Evolutionary conservation across 2,329 filamentous ascomycete species (phyloP).

Genomic region (Ramularia collo-cygni): DNA sequence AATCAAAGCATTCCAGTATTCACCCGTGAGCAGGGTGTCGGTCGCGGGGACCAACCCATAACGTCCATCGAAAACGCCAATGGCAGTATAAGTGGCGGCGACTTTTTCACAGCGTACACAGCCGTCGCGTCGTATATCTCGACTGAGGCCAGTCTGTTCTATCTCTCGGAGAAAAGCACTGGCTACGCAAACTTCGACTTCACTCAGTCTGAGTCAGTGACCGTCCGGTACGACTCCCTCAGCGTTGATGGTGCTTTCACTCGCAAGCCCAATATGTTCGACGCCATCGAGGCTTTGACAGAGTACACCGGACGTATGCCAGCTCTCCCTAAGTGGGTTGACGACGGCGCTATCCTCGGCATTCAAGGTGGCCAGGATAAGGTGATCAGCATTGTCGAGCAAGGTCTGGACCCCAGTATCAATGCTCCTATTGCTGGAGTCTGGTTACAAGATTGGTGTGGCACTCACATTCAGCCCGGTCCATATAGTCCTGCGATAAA

Average conservation of each 20-base stretch:
- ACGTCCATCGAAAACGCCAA: slow-evolving; percentile 22
- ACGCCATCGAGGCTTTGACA: slow-evolving; percentile 30
- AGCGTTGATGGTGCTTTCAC: slow-evolving; percentile 22
- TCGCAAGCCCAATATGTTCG: slow-evolving; percentile 22
- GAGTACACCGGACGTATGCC: slow-evolving; percentile 32
- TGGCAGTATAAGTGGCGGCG: slow-evolving; percentile 25
- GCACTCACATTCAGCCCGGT: slow-evolving; percentile 30
- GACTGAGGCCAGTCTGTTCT: slow-evolving; percentile 28
- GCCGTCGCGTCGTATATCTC: slow-evolving; percentile 30
- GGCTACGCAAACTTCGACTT: slow-evolving; percentile 32
- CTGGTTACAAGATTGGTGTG: slow-evolving; percentile 34
- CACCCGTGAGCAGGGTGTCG: slow-evolving; percentile 26
- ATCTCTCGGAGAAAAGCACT: slow-evolving; percentile 26
- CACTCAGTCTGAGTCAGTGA: slow-evolving; percentile 16
- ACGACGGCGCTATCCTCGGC: slow-evolving; percentile 31
- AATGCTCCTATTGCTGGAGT: slow-evolving; percentile 31
- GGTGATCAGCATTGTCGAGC: slow-evolving; percentile 30
- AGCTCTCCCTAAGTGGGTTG: slow-evolving; percentile 27
- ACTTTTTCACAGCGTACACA: slow-evolving; percentile 31
- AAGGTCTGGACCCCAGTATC: slow-evolving; percentile 21
- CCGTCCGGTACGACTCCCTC: slow-evolving; percentile 20
- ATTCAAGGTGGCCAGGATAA: slow-evolving; percentile 34
- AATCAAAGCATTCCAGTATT: slow-evolving; percentile 25
- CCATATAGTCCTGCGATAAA: slow-evolving; percentile 31
- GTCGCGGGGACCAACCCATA: slow-evolving; percentile 25